Base-by-base conservation (phyloP, 1,284 basidiomycete genomes). In the Cryptococcus depauperatus region DNA sequence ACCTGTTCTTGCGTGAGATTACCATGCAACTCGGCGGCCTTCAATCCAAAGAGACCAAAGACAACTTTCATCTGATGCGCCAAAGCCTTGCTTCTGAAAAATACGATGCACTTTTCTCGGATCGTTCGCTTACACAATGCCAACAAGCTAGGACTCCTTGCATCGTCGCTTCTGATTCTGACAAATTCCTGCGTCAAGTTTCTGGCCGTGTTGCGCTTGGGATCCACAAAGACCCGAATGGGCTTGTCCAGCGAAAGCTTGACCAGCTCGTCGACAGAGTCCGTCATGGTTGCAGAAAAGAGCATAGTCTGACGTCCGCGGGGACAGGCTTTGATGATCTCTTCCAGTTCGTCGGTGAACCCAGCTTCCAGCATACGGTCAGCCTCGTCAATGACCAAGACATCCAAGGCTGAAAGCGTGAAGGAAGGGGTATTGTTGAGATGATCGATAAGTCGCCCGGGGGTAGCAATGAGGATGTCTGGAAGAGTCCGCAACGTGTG, bases 281-380 rank as follows among this genome's bases (percentile, higher is more conserved):
- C 93, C 2, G 90, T 95, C 84, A 97, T 96, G 1, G 93, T 98
- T 1, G 93, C 93, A 0, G 90, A 95, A 72, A 98, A 98, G 22
- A 98, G 77, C 90, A 98, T 95, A 3, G 93, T 96, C 69, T 97
- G 93, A 32, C 93, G 80, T 13, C 84, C 84, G 13, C 76, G 73
- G 1, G 93, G 92, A 62, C 91, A 93, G 30, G 85, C 79, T 55
- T 82, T 83, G 68, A 97, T 82, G 57, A 98, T 96, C 72, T 98
- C 93, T 29, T 82, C 76, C 27, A 98, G 76, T 68, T 97, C 93
- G 66, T 92, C 92, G n/a, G 83, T 80, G 72, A 97, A 98, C 28
- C 93, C 93, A 62, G 96, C 93, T 29, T 90, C 91, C 33, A 98
- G 80, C 86, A 98, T 97, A 46, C 93, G 79, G 69, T 98, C 93